phyloP scores from a whole-genome alignment of 345 rosid species.

The Leavenworthia alabamica region DNA sequence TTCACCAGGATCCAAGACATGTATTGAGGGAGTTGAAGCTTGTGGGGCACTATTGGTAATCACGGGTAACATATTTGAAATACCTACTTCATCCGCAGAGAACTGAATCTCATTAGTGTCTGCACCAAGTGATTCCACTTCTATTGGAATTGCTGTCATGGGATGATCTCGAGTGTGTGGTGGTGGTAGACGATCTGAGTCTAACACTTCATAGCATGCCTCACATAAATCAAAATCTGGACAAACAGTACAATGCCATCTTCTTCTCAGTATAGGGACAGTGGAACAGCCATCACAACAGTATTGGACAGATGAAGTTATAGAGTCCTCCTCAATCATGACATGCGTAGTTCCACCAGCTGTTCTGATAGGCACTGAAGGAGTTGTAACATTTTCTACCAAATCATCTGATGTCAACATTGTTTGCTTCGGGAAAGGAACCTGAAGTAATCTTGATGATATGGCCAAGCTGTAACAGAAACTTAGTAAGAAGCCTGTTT shows the following conservation, averaged over 20 bases:
- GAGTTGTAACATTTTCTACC: constrained; percentile 51
- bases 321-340: constrained; percentile 94
- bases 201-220: constrained; percentile 85
- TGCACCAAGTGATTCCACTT: constrained; percentile 80
- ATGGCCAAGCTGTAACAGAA: constrained; percentile 75
- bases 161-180: constrained; percentile 96
- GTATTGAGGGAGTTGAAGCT: constrained; percentile 84
- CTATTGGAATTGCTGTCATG: constrained; percentile 94
- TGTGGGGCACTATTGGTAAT: constrained; percentile 37
- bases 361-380: constrained; percentile 51
- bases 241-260: constrained; percentile 99
- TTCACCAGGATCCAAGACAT: constrained; percentile 79
- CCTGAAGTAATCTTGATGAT: constrained; percentile 97
- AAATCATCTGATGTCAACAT: constrained; percentile 79
- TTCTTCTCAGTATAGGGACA: constrained; percentile 84
- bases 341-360: constrained; percentile 63
- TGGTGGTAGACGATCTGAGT: constrained; percentile 74
- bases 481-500: constrained; percentile 18
- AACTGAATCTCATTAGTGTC: constrained; percentile 76
- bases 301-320: constrained; percentile 91
- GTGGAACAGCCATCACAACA: constrained; percentile 99
- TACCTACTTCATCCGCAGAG: constrained; percentile 62
- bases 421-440: constrained; percentile 96
- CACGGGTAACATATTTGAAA: constrained; percentile 47
- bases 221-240: constrained; percentile 98